Percentiles rank a stretch among this genome's conserved stretches.
These are phyloP conservation scores for Fraxinus sp. DNA, from an alignment of 305 asterid species.

Conservation along the genomic window DNA sequence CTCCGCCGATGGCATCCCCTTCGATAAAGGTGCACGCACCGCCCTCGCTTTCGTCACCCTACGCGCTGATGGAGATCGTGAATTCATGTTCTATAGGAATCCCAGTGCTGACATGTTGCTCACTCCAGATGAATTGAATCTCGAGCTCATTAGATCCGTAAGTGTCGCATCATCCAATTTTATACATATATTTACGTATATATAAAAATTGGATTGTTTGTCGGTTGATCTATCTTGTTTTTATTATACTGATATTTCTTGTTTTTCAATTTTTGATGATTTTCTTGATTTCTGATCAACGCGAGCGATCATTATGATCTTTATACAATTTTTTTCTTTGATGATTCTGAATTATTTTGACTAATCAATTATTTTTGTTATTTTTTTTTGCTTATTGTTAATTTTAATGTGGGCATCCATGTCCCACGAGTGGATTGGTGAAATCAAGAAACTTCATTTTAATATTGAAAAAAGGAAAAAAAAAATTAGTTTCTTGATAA, in stretches of 20 bases:
- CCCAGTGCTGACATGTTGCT: constrained; percentile 76
- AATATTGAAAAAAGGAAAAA: neutral
- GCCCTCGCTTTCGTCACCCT: constrained; percentile 90
- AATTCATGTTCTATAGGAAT: constrained; percentile 83
- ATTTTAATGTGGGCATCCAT: neutral
- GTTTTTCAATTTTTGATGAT: neutral
- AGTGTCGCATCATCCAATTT: constrained; percentile 27
- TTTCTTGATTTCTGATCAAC: neutral
- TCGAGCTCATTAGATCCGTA: constrained; percentile 62
- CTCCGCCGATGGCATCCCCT: constrained; percentile 59
- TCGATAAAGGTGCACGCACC: constrained; percentile 78
- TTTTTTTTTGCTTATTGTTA: neutral
- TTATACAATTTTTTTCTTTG: neutral
- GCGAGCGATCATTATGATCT: neutral
- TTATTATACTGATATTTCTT: neutral
- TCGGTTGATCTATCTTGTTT: neutral
- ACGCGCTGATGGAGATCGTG: constrained; percentile 88
- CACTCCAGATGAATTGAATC: constrained; percentile 55
- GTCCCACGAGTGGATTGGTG: neutral
- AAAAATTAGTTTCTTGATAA: neutral
- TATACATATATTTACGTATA: neutral
- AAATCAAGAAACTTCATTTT: neutral
- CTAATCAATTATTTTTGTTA: neutral
- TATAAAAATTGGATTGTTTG: neutral
- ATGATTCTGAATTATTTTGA: neutral